Conservation (phyloP, 139 green algal species). For the Chlorella sp. region DNA sequence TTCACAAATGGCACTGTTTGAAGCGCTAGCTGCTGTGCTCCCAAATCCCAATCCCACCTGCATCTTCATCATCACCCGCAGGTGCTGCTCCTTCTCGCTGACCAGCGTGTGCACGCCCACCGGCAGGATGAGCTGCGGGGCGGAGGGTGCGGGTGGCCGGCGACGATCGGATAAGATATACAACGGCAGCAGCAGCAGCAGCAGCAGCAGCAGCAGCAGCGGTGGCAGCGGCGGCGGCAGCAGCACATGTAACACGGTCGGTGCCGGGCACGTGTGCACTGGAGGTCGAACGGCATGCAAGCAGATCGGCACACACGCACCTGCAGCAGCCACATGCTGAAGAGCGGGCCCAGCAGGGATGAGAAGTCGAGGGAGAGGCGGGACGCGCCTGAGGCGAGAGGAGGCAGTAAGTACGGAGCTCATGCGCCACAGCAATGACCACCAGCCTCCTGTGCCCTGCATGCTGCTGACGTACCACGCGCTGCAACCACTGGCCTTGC, state of each 20-base stretch:
- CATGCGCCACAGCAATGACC: too few relatives aligned
- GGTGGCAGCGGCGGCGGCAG: not conserved
- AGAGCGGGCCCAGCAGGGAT: constrained; percentile 85
- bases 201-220: too few relatives aligned
- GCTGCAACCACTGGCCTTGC: too few relatives aligned
- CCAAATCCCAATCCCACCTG: too few relatives aligned
- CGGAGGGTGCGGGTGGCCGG: not conserved
- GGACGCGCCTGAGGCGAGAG: not conserved
- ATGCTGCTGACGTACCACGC: too few relatives aligned
- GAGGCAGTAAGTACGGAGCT: too few relatives aligned
- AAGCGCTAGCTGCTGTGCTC: too few relatives aligned
- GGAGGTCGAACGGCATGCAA: constrained; percentile 50
- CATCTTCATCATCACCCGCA: constrained; percentile 87
- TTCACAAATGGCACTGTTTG: too few relatives aligned
- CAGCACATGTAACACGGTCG: too few relatives aligned
- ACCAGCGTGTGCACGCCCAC: constrained; percentile 60
- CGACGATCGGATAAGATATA: not conserved
- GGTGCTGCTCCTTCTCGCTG: constrained; percentile 74
- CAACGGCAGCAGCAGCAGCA: not conserved
- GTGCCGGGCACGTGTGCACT: too few relatives aligned
- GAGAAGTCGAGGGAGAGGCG: constrained; percentile 80
- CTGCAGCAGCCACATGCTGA: constrained; percentile 86
- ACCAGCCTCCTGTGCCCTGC: too few relatives aligned
- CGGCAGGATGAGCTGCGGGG: constrained; percentile 47
- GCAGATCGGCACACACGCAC: not conserved